A percentile compares a stretch with the other conserved stretches of the same genome.
These are phyloP conservation scores for Thymus quinquecostatus DNA, from an alignment of 257 asterid genomes.

Conservation along the genomic window DNA sequence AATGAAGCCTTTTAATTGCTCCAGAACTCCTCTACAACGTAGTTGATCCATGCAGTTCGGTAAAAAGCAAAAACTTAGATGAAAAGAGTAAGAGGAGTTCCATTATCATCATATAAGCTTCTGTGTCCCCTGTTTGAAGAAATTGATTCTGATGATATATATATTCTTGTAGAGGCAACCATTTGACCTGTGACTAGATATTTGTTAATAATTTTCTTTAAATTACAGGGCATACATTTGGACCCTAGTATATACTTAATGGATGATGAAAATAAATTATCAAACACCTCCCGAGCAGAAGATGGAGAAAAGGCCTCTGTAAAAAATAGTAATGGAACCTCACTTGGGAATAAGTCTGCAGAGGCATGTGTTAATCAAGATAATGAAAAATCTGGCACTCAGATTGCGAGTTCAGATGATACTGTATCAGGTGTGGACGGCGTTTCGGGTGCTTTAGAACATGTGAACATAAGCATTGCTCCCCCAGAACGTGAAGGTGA, in stretches of 20 bases:
- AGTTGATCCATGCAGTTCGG: neutral
- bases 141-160: constrained; percentile 1
- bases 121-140: neutral
- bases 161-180: constrained; percentile 14
- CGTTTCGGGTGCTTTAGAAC: constrained; percentile 54
- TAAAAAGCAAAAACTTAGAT: too few relatives aligned
- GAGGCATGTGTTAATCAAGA: constrained; percentile 38
- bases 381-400: constrained; percentile 30
- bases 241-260: constrained; percentile 96
- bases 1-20: too few relatives aligned
- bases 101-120: neutral
- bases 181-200: constrained; percentile 2
- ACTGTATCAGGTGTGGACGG: constrained; percentile 44
- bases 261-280: constrained; percentile 81
- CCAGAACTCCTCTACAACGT: neutral
- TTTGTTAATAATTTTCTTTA: constrained; percentile 16
- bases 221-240: constrained; percentile 93
- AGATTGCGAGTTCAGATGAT: constrained; percentile 36
- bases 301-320: constrained; percentile 50
- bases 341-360: constrained; percentile 39
- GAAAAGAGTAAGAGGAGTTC: neutral
- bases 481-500: constrained; percentile 51
- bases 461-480: constrained; percentile 48
- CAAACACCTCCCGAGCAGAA: constrained; percentile 47
- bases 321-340: constrained; percentile 45